Conservation (phyloP, 1,284 basidiomycete genomes). For the Fereydounia khargensis region DNA sequence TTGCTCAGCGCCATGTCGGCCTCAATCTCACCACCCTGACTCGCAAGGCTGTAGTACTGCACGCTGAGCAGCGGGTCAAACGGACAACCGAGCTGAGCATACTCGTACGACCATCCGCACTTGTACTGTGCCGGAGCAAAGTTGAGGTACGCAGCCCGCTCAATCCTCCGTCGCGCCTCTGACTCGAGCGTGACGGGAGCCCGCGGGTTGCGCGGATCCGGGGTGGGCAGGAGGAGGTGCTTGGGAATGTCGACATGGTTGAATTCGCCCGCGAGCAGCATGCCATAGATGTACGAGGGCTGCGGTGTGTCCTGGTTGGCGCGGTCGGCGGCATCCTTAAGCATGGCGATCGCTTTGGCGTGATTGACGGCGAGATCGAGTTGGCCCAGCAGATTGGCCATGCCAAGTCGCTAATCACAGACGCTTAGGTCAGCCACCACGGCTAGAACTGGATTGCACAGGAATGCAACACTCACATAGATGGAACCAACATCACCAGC, state of each 20-base stretch:
- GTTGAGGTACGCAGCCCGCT: constrained; percentile 79
- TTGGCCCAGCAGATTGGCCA: constrained; percentile 85
- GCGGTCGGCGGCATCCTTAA: constrained; percentile 73
- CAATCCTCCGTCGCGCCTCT: constrained; percentile 61
- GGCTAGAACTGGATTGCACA: too few relatives aligned
- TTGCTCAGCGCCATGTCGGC: constrained; percentile 94
- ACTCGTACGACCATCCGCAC: constrained; percentile 80
- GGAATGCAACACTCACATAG: too few relatives aligned
- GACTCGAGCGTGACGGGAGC: constrained; percentile 40
- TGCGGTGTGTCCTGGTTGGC: constrained; percentile 76
- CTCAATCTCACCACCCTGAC: constrained; percentile 67
- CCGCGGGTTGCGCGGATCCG: constrained; percentile 15
- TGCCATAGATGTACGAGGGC: constrained; percentile 75
- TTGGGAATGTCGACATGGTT: constrained; percentile 38
- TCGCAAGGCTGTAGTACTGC: constrained; percentile 83
- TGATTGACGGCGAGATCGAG: constrained; percentile 67
- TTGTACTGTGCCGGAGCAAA: constrained; percentile 91
- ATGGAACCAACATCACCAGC: constrained; percentile 71
- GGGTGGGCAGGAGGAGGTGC: constrained; percentile 36
- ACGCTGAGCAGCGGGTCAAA: constrained; percentile 88
- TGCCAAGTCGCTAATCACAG: constrained; percentile 68
- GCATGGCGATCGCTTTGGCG: constrained; percentile 68
- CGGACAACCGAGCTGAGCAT: constrained; percentile 77
- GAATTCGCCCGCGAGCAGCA: constrained; percentile 70
- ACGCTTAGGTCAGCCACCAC: too few relatives aligned